Base-by-base conservation (phyloP, 331 rosid species). In the Erythrophleum ivorense region DNA sequence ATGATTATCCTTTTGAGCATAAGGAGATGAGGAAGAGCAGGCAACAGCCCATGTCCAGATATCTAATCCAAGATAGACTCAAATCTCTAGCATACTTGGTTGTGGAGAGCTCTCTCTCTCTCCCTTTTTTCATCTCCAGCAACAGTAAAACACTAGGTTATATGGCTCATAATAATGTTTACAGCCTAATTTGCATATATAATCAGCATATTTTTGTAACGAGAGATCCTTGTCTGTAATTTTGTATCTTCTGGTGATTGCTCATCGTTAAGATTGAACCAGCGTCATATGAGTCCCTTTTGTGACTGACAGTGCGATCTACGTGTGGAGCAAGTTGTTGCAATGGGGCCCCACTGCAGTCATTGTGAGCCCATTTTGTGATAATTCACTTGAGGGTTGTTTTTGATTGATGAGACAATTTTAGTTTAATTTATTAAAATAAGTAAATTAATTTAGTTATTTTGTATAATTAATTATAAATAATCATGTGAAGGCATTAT, bases 1-100 rank as follows among this genome's bases (percentile, higher is more conserved):
- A 87, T 80, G 84, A 48, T 89, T 88, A 90, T 92, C 95, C 91
- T 57, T 76, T 85, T 24, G 80, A 78, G 36, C 16, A 9, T 6
- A 43, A 76, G 75, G 77, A 55, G 86, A 76, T 71, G 80, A 86
- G 80, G 73, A 84, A 80, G 85, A 79, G 80, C 67, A 57, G 9
- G 78, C 79, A 76, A 80, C 85, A 87, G 75, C 84, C 85, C 79
- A 84, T 81, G 57, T 84, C 76, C 79, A 86, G 90, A 83, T 71
- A 84, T 77, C 82, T 76, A 80, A 72, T 80, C 77, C 50, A 45
- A 65, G 84, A 78, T 81, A 71, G 14, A 24, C 59, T 48, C 75
- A 24, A 24, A 46, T 71, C 75, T 45, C 58, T 7, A 12, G 7
- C 40, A 21, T 48, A 48, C 58, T 46, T 71, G 58, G 83, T 82